phyloP scores from a whole-genome alignment of 768 basidiomycete genomes.

The Rubroboletus pulcherrimus region DNA sequence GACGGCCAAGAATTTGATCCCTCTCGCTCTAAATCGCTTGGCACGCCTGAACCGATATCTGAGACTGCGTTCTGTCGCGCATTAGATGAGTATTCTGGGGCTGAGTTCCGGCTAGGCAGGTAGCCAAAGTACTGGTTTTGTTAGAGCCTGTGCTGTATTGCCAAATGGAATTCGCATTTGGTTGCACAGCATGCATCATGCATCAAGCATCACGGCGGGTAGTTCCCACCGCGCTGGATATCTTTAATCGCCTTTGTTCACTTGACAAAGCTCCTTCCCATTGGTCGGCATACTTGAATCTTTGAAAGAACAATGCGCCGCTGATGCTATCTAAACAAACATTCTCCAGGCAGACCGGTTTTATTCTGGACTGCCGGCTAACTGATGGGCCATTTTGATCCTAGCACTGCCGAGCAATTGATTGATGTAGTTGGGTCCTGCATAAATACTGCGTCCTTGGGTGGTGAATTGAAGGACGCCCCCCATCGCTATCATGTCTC shows the following conservation, averaged over 20 bases:
- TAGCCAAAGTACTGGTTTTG: conserved; percentile 29
- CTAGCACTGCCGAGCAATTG: background rate
- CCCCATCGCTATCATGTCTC: conserved; percentile 10
- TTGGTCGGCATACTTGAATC: background rate
- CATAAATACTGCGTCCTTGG: conserved; percentile 27
- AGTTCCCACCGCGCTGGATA: background rate
- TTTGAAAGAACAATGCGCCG: background rate
- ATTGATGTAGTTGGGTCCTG: background rate
- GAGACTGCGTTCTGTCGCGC: conserved; percentile 64
- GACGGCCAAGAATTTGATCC: background rate
- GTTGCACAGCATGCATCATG: background rate
- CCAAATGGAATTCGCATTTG: background rate
- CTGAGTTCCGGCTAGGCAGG: conserved; percentile 78
- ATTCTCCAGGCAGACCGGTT: background rate
- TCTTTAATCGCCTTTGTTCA: background rate
- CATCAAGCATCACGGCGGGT: background rate
- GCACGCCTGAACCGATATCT: conserved; percentile 33
- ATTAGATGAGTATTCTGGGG: conserved; percentile 66
- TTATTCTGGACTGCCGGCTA: background rate
- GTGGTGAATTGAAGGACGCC: background rate
- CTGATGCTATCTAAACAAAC: background rate
- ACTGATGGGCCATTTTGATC: background rate
- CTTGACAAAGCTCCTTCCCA: background rate
- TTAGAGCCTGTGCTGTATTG: conserved; percentile 3
- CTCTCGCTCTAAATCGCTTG: background rate